Evolutionary conservation across 192 early-diverging fungal species (phyloP).

Genomic region (Coemansia erecta): DNA sequence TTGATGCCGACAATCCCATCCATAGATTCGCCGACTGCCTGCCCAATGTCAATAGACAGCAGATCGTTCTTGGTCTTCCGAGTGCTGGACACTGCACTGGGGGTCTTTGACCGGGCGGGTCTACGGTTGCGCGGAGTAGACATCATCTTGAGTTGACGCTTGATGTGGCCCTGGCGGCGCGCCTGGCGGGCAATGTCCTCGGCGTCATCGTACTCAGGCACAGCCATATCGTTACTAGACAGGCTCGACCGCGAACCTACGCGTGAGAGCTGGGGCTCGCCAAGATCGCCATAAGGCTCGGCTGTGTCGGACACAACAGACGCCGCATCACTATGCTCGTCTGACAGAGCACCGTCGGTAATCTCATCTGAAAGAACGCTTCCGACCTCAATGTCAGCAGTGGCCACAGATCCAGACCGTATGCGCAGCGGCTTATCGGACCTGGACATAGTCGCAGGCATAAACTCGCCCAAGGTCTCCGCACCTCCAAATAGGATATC

Average conservation of each 20-base stretch:
- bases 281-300: neutral
- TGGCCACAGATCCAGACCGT: slow-evolving; percentile 2
- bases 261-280: slow-evolving; percentile 5
- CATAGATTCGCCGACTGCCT: slow-evolving; percentile 29
- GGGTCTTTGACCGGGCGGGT: neutral
- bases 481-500: slow-evolving; percentile 8
- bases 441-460: slow-evolving; percentile 6
- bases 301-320: neutral
- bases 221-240: slow-evolving; percentile 2
- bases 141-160: slow-evolving; percentile 22
- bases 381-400: neutral
- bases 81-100: neutral
- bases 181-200: slow-evolving; percentile 40
- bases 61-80: slow-evolving; percentile 9
- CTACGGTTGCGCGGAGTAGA: slow-evolving; percentile 18
- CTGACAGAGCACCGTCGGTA: neutral
- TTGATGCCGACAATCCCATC: slow-evolving; percentile 42
- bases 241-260: slow-evolving; percentile 26
- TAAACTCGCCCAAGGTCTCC: slow-evolving; percentile 36
- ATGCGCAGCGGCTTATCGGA: neutral
- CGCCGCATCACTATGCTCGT: neutral
- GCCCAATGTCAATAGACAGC: slow-evolving; percentile 23
- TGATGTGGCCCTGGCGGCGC: slow-evolving; percentile 36
- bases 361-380: neutral
- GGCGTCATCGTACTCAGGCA: slow-evolving; percentile 8